phyloP scores from a whole-genome alignment of 1,284 basidiomycete species.

The Puccinia polysora region DNA sequence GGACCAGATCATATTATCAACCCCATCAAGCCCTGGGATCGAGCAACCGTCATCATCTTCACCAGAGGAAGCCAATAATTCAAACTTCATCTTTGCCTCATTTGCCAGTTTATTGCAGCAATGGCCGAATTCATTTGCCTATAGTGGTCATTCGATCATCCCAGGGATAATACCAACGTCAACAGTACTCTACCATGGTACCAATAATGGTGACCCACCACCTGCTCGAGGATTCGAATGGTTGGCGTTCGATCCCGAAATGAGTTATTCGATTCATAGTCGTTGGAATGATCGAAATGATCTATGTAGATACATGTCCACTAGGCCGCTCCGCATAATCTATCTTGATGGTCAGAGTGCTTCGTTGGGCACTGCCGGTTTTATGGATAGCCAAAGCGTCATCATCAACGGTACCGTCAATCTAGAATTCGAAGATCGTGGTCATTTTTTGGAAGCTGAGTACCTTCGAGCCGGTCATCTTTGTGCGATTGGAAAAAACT shows the following conservation, averaged over 20 bases:
- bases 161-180: slow-evolving; percentile 55
- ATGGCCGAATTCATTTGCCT: slow-evolving; percentile 59
- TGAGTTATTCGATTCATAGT: slow-evolving; percentile 50
- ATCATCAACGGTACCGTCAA: slow-evolving; percentile 53
- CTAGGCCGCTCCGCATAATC: slow-evolving; percentile 54
- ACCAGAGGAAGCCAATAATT: neutral
- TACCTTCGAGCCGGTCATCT: slow-evolving; percentile 43
- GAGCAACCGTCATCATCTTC: no score
- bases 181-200: slow-evolving; percentile 57
- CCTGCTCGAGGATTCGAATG: slow-evolving; percentile 53
- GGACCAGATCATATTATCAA: no score
- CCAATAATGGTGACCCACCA: slow-evolving; percentile 50
- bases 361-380: slow-evolving; percentile 53
- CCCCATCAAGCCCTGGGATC: no score
- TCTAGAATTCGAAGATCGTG: neutral
- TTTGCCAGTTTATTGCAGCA: slow-evolving; percentile 57
- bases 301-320: slow-evolving; percentile 54
- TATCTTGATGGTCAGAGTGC: slow-evolving; percentile 58
- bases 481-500: slow-evolving; percentile 25
- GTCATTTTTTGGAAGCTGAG: slow-evolving; percentile 3
- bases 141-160: slow-evolving; percentile 58
- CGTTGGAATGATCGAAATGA: no score
- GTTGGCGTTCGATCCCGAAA: slow-evolving; percentile 57
- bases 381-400: slow-evolving; percentile 57
- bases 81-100: slow-evolving; percentile 54